Evolutionary conservation across 1,139 yeast genomes (phyloP).

Genomic region (Suhomyces guaymorum): DNA sequence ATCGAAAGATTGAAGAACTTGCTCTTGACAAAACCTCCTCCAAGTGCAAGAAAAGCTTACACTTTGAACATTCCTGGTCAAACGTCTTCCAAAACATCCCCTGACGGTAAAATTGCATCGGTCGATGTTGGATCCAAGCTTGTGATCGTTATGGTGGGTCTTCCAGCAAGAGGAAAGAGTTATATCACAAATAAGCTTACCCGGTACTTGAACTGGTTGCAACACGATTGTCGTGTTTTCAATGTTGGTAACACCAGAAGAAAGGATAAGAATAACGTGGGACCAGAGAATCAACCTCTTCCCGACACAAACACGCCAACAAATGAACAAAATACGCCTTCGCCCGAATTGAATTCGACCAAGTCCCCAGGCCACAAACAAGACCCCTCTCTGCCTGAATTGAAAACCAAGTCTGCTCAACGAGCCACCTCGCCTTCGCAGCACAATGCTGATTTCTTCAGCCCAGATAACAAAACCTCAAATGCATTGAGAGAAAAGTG

Average conservation of each 20-base stretch:
- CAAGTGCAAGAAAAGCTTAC: constrained; percentile 57
- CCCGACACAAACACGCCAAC: constrained; percentile 57
- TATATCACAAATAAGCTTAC: constrained; percentile 89
- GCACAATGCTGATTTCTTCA: constrained; percentile 83
- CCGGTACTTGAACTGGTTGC: constrained; percentile 87
- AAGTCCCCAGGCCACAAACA: constrained; percentile 16
- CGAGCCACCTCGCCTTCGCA: constrained; percentile 16
- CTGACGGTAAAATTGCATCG: constrained; percentile 78
- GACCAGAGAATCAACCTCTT: constrained; percentile 72
- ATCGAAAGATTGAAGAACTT: constrained; percentile 42
- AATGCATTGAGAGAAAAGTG: constrained; percentile 79
- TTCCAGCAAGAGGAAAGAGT: constrained; percentile 91
- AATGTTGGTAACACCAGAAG: constrained; percentile 94
- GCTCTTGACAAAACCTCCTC: constrained; percentile 40
- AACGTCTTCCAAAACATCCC: constrained; percentile 77
- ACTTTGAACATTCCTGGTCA: constrained; percentile 93
- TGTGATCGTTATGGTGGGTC: constrained; percentile 92
- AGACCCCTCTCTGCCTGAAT: too few species aligned
- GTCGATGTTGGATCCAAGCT: constrained; percentile 76
- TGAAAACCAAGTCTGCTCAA: too few species aligned
- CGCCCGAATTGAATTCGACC: constrained; percentile 11
- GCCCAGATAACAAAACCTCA: constrained; percentile 71
- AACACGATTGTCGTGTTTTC: constrained; percentile 85
- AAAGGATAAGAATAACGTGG: constrained; percentile 62
- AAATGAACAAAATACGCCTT: constrained; percentile 23